A percentile compares a stretch with the other conserved stretches of the same genome.
Evolutionary conservation across 2,329 filamentous ascomycete genomes (phyloP).

Genomic region (Malbranchea zuffiana): DNA sequence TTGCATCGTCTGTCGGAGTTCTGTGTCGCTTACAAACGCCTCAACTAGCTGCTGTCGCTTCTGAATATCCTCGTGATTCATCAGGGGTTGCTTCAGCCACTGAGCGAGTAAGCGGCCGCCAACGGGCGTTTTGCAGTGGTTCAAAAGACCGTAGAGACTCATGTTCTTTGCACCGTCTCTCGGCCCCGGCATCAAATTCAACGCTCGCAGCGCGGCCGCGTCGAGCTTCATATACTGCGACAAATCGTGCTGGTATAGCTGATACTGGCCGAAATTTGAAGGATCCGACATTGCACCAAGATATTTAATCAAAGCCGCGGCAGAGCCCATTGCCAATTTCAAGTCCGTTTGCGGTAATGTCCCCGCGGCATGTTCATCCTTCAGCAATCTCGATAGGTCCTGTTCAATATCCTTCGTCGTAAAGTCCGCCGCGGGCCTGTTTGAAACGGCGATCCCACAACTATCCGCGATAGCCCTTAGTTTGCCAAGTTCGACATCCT

Average conservation of each 20-base stretch:
- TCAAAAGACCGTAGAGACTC: conserved; percentile 87
- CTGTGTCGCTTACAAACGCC: conserved; percentile 85
- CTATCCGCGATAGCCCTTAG: conserved; percentile 80
- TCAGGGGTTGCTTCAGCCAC: conserved; percentile 95
- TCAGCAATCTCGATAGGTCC: conserved; percentile 74
- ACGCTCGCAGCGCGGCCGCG: conserved; percentile 79
- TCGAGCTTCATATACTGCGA: conserved; percentile 98
- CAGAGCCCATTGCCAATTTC: conserved; percentile 91
- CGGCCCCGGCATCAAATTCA: conserved; percentile 94
- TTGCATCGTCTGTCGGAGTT: conserved; percentile 89
- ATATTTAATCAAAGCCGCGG: conserved; percentile 88
- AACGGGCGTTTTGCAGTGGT: conserved; percentile 94
- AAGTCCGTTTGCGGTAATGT: conserved; percentile 80
- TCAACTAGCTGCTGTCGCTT: conserved; percentile 88
- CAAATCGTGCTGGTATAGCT: conserved; percentile 92
- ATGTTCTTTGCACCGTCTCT: conserved; percentile 94
- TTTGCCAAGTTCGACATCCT: conserved; percentile 81
- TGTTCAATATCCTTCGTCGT: conserved; percentile 89
- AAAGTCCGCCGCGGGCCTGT: conserved; percentile 67
- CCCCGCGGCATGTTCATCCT: conserved; percentile 68
- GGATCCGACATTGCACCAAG: conserved; percentile 79
- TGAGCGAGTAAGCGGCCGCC: conserved; percentile 83
- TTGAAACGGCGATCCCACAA: conserved; percentile 80
- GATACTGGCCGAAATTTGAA: conserved; percentile 93
- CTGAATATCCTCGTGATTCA: conserved; percentile 81